These are phyloP conservation scores for Ophiostoma pallidulum DNA, from an alignment of 2,329 filamentous ascomycete species.

Conservation along the genomic window DNA sequence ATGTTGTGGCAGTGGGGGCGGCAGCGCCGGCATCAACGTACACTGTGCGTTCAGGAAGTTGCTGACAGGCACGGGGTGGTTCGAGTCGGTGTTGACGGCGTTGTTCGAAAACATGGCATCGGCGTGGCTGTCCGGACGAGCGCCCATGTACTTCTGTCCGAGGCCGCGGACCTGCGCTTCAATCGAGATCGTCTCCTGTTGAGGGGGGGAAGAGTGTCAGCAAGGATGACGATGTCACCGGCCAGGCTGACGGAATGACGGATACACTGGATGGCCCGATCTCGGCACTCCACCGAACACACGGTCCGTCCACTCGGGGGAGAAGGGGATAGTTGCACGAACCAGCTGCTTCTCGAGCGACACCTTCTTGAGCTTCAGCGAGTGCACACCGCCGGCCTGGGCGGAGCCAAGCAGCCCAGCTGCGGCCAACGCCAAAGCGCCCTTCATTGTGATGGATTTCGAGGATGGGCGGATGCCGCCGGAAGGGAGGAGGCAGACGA, in stretches of 20 bases:
- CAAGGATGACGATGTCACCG: conserved; percentile 1
- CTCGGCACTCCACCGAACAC: neutral
- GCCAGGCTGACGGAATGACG: too few relatives aligned
- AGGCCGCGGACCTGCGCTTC: conserved; percentile 72
- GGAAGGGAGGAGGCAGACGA: neutral
- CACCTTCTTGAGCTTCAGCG: conserved; percentile 96
- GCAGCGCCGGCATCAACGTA: conserved; percentile 38
- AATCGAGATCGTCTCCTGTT: conserved; percentile 66
- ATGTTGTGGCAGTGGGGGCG: neutral
- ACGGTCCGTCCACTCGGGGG: too few relatives aligned
- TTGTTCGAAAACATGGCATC: conserved; percentile 74
- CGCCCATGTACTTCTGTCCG: conserved; percentile 92
- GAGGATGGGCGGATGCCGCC: neutral
- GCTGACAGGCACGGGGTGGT: conserved; percentile 78
- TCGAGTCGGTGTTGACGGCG: conserved; percentile 52
- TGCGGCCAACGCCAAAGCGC: conserved; percentile 61
- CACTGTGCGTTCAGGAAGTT: conserved; percentile 99
- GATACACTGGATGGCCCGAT: neutral
- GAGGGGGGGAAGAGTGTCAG: neutral
- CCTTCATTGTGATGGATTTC: conserved; percentile 62
- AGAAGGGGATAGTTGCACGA: conserved; percentile 28
- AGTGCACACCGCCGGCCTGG: conserved; percentile 72
- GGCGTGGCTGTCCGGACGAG: conserved; percentile 58
- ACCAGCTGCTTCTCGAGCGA: conserved; percentile 88
- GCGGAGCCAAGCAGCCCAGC: conserved; percentile 72